Conservation (phyloP, 257 asterid species). For the Echites panduratus region DNA sequence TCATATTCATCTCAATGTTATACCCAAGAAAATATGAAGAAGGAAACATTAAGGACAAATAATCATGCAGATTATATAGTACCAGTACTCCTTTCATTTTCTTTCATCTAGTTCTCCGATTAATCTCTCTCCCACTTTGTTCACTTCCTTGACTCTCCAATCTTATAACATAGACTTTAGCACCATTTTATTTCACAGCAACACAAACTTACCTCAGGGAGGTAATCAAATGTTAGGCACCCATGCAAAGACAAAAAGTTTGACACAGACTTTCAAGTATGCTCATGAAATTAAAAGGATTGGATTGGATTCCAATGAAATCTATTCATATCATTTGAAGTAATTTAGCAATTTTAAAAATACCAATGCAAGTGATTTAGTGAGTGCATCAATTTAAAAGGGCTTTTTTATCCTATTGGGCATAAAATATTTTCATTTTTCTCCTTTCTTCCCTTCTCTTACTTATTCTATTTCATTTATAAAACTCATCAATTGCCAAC, state of each 20-base stretch:
- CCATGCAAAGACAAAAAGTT: background rate
- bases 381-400: background rate
- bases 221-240: background rate
- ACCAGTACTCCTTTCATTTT: background rate
- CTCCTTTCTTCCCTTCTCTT: background rate
- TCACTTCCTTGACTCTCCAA: background rate
- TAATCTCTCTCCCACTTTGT: background rate
- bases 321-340: background rate
- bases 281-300: background rate
- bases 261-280: background rate
- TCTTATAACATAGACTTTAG: background rate
- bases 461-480: background rate
- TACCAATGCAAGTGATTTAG: background rate
- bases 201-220: background rate
- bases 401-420: background rate
- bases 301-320: background rate
- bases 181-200: too few relatives aligned
- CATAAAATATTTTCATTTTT: background rate
- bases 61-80: background rate
- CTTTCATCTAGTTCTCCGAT: background rate
- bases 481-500: background rate
- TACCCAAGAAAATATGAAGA: background rate
- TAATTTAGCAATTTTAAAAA: background rate
- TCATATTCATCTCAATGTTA: background rate
- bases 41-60: background rate